Evolutionary conservation across 768 basidiomycete species (phyloP), one percentile per base, ranked within the genome.

Genomic region (Mycena galopus): DNA sequence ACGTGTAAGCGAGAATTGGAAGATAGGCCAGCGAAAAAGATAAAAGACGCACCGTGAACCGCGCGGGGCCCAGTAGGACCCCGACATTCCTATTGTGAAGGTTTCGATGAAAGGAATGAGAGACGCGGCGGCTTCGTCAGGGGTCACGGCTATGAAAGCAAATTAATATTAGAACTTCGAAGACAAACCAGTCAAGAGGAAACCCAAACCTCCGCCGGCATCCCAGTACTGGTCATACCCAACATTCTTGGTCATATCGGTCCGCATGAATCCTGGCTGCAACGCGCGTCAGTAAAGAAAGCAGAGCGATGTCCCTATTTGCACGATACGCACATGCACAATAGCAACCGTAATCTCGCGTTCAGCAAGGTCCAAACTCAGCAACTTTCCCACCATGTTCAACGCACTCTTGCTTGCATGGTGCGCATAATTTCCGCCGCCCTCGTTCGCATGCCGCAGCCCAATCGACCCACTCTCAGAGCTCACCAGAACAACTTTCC

Each of bases 191-290:
- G 47, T 3, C 10, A 21, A 7, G 30, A 23, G 5, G 29, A 27
- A 23, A 68, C 19, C 69, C 83, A 50, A 62, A 83, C 86, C 86
- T 74, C 86, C 86, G 50, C 85, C 86, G 1, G 81, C 74, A 19
- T 87, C 86, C 72, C 82, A 87, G 73, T 77, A 86, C 67, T 84
- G 66, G 69, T 87, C 86, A 70, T 83, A 85, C 0, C 86, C 86
- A 14, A 86, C 86, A 44, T 77, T 76, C 68, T 83, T 84, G 19
- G 86, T 87, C 86, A 85, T 82, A 55, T 86, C 84, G 1, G 85
- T 87, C 69, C 81, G 82, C 81, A 88, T 82, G 76, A 88, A 88
- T 0, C 87, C 86, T 25, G 86, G 86, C 85, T 87, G 69, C 8
- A 8, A 23, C n/a, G 16, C 47, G 14, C 7, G 42, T 44, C 19